phyloP scores from a whole-genome alignment of 2,329 filamentous ascomycete genomes.

The Paecilomyces sp. region DNA sequence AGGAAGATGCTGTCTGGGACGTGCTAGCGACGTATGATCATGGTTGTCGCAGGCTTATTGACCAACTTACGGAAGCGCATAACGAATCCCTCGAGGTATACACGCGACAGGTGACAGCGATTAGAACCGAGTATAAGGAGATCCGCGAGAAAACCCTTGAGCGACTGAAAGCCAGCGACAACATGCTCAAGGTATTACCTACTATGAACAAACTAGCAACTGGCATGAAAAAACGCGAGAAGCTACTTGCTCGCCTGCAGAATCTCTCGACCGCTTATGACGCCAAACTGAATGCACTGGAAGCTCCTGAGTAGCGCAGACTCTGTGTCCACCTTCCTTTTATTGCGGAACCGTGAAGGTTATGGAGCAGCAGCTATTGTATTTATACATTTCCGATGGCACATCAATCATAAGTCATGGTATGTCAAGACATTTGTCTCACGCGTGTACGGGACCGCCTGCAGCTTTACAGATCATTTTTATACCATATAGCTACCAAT shows the following conservation, averaged over 20 bases:
- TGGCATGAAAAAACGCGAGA: slow-evolving; percentile 1
- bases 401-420: too few species aligned
- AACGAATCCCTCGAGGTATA: slow-evolving; percentile 27
- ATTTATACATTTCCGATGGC: too few species aligned
- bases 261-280: slow-evolving; percentile 2
- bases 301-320: background rate
- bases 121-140: slow-evolving; percentile 20
- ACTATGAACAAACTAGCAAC: slow-evolving; percentile 1
- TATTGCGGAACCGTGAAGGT: background rate
- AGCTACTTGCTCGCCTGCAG: background rate
- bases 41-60: slow-evolving; percentile 37
- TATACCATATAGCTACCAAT: too few species aligned
- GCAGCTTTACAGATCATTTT: too few species aligned
- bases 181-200: slow-evolving; percentile 2
- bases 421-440: too few species aligned
- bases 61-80: slow-evolving; percentile 35
- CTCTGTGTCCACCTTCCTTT: background rate
- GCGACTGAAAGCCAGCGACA: slow-evolving; percentile 19
- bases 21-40: slow-evolving; percentile 38
- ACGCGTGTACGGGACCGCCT: too few species aligned
- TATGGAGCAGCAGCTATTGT: background rate
- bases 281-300: background rate
- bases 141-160: slow-evolving; percentile 22
- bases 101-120: slow-evolving; percentile 18
- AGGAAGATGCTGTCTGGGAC: slow-evolving; percentile 37